Evolutionary conservation across 2,329 filamentous ascomycete genomes (phyloP).

Genomic region (Penicillium griseofulvum): DNA sequence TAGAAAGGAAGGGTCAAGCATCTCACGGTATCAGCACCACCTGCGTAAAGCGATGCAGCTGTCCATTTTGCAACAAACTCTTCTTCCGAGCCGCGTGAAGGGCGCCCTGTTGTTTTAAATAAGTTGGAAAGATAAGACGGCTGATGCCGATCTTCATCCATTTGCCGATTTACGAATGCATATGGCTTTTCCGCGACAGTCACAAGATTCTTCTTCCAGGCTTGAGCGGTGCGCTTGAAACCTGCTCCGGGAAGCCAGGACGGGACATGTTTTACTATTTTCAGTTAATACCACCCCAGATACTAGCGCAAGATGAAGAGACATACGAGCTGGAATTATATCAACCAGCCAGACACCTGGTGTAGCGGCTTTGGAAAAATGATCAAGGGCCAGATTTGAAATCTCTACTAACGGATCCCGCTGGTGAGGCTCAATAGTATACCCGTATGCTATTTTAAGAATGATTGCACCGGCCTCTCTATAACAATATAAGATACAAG

Average conservation of each 20-base stretch:
- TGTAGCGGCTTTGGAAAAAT: constrained; percentile 42
- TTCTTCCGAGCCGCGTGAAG: constrained; percentile 21
- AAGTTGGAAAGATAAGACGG: constrained; percentile 21
- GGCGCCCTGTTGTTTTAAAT: constrained; percentile 6
- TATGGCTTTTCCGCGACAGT: constrained; percentile 43
- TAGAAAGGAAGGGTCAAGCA: background rate
- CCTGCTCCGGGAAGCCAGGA: constrained; percentile 47
- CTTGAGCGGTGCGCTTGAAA: constrained; percentile 45
- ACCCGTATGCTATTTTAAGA: constrained; percentile 49
- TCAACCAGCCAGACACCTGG: constrained; percentile 50
- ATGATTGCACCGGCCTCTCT: constrained; percentile 44
- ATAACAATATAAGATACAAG: background rate
- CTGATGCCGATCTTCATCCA: constrained; percentile 4
- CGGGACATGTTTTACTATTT: constrained; percentile 41
- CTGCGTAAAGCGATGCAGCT: constrained; percentile 43
- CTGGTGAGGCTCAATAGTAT: constrained; percentile 41
- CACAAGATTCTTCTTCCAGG: constrained; percentile 34
- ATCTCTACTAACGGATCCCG: constrained; percentile 47
- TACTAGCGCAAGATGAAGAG: background rate
- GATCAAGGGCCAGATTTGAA: constrained; percentile 38
- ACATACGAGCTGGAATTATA: constrained; percentile 43
- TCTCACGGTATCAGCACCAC: constrained; percentile 43
- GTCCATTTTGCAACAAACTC: constrained; percentile 44
- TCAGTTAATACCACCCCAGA: background rate
- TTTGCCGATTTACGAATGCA: constrained; percentile 18